These are phyloP conservation scores for Sugiyamaella paludigena DNA, from an alignment of 1,139 yeast species.

Conservation along the genomic window DNA sequence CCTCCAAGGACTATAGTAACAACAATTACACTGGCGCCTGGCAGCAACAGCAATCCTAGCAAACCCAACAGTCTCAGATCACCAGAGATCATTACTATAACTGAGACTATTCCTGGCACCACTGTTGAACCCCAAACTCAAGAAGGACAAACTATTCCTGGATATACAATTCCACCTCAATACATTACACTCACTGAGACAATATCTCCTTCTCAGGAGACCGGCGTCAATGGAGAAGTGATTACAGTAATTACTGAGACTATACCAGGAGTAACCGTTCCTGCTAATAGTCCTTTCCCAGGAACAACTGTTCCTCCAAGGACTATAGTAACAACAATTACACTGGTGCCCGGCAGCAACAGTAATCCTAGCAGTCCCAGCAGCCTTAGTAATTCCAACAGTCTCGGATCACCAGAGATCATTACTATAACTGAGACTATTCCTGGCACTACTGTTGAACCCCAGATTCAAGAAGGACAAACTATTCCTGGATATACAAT, in stretches of 20 bases:
- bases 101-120: conserved; percentile 21
- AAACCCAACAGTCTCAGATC: neutral
- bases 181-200: conserved; percentile 1
- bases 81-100: neutral
- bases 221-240: neutral
- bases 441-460: conserved; percentile 19
- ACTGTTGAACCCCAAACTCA: conserved; percentile 17
- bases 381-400: neutral
- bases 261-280: conserved; percentile 21
- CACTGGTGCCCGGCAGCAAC: neutral
- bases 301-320: conserved; percentile 19
- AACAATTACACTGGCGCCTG: conserved; percentile 1
- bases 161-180: conserved; percentile 16
- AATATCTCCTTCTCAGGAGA: conserved; percentile 10
- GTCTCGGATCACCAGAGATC: neutral
- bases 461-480: conserved; percentile 15
- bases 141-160: conserved; percentile 14
- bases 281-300: conserved; percentile 19
- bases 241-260: conserved; percentile 10
- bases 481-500: conserved; percentile 18
- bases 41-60: neutral
- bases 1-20: conserved; percentile 20
- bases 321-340: conserved; percentile 10
- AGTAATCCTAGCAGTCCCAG: neutral
- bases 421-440: conserved; percentile 4